Conservation (phyloP, 2,329 filamentous ascomycete genomes). For the Dothideomycetes sp. region DNA sequence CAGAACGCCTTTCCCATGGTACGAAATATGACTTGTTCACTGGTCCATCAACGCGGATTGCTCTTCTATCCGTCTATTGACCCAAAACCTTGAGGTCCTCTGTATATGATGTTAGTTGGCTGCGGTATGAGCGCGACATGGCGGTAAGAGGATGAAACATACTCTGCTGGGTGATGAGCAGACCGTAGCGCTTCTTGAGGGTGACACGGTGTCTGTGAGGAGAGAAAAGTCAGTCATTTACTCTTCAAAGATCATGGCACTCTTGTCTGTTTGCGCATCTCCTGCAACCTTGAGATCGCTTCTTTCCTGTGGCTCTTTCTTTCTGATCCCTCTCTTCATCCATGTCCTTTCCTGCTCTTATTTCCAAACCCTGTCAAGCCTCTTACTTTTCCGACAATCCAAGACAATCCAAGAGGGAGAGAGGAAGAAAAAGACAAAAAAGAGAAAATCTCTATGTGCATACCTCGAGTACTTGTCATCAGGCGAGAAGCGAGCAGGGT, state of each 20-base stretch:
- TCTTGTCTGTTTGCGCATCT: neutral
- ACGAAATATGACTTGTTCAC: slow-evolving; percentile 7
- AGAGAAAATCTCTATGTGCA: slow-evolving; percentile 11
- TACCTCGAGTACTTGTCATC: slow-evolving; percentile 94
- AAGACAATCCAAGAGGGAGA: no score
- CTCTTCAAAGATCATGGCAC: neutral
- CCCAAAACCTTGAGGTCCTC: slow-evolving; percentile 15
- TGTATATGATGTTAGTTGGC: neutral
- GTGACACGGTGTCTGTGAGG: slow-evolving; percentile 74
- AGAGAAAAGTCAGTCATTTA: neutral
- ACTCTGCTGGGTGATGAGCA: slow-evolving; percentile 68
- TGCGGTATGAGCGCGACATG: neutral
- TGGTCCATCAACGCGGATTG: slow-evolving; percentile 1
- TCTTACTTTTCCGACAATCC: neutral
- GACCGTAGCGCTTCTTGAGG: slow-evolving; percentile 83
- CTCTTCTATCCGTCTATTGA: slow-evolving; percentile 7
- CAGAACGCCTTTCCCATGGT: slow-evolving; percentile 9
- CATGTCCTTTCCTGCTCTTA: neutral
- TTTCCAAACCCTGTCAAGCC: no score
- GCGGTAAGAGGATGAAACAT: neutral
- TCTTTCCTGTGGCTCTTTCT: neutral
- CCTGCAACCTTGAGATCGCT: neutral
- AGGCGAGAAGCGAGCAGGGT: slow-evolving; percentile 91
- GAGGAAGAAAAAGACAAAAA: no score
- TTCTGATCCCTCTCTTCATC: neutral